These are phyloP conservation scores for Ambrosia trifida DNA, from an alignment of 129 eudicot genomes.

Conservation along the genomic window DNA sequence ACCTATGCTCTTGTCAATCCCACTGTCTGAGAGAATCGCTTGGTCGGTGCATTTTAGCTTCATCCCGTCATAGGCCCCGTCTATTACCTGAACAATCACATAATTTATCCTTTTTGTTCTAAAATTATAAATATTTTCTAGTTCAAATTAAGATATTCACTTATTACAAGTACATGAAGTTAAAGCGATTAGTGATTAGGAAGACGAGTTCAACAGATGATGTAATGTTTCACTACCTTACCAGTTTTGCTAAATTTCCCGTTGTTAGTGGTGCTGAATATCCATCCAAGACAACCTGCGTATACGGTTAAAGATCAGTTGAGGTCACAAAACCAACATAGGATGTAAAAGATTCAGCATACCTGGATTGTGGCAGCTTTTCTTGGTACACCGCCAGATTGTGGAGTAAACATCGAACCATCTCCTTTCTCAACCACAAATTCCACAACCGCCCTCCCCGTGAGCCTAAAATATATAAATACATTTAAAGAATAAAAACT, in stretches of 20 bases:
- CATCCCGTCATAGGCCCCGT: constrained; percentile 84
- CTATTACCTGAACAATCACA: constrained; percentile 58
- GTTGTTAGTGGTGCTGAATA: constrained; percentile 96
- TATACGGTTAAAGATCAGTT: constrained; percentile 26
- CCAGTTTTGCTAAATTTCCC: constrained; percentile 98
- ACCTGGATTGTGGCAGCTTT: constrained; percentile 75
- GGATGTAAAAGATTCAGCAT: constrained; percentile 8
- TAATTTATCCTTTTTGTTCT: constrained; percentile 1
- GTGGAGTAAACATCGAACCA: constrained; percentile 82
- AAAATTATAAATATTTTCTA: neutral
- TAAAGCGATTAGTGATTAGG: neutral
- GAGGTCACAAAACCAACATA: constrained; percentile 9
- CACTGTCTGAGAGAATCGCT: constrained; percentile 81
- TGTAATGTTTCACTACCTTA: constrained; percentile 72
- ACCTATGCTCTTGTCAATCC: constrained; percentile 55
- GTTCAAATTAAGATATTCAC: neutral
- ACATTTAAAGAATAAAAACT: neutral
- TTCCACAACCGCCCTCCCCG: constrained; percentile 90
- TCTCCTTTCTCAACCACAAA: constrained; percentile 89
- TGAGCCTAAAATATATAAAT: constrained; percentile 50
- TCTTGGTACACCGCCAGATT: constrained; percentile 77
- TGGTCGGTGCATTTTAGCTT: constrained; percentile 79
- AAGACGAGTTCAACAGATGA: constrained; percentile 18
- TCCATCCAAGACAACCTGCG: constrained; percentile 92
- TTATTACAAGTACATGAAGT: constrained; percentile 10